Base-by-base conservation (phyloP, 768 basidiomycete genomes). In the Lactarius pseudohatsudake region DNA sequence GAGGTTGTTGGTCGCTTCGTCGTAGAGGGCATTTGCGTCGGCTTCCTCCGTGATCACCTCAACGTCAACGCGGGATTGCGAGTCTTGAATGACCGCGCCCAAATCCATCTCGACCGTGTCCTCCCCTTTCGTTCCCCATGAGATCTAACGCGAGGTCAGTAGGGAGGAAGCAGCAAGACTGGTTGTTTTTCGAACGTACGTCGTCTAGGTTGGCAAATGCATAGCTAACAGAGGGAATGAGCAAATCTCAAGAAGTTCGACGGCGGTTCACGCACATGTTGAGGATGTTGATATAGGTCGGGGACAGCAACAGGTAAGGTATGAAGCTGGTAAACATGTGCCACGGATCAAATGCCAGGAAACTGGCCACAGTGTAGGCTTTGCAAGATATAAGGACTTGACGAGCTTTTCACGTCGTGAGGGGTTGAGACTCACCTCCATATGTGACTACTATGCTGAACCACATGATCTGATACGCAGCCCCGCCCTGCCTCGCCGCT, bases 121-220 rank as follows among this genome's bases (percentile, higher is more conserved):
- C 70, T 94, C 91, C 77, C 94, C 91, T 76, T 98, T 98, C n/a
- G 95, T 98, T 6, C 95, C 95, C 95, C 95, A 93, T 30, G 92
- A 92, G 53, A 92, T 92, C 89, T 91, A 72, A 43, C 28, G 22
- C 11, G 55, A 28, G 53, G 62, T 62, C 43, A 32, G 58, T 18
- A n/a, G 28, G 18, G 65, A 26, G 36, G 59, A 71, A n/a, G 68
- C 64, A 43, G 68, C 65, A 43, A 36, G 57, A 34, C 50, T 67
- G 71, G 36, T 58, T 22, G 5, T 40, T 20, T 30, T 16, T 40
- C 13, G 32, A 10, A 78, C 85, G 69, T 28, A 94, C 90, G 72
- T 95, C 92, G 75, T 94, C 90, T 6, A 94, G 80, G 75, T 94
- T 94, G 57, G 88, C 86, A 75, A 89, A 94, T 2, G 92, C 90